Base-by-base conservation (phyloP, 805 yeast genomes). In the Torulaspora microellipsoides region DNA sequence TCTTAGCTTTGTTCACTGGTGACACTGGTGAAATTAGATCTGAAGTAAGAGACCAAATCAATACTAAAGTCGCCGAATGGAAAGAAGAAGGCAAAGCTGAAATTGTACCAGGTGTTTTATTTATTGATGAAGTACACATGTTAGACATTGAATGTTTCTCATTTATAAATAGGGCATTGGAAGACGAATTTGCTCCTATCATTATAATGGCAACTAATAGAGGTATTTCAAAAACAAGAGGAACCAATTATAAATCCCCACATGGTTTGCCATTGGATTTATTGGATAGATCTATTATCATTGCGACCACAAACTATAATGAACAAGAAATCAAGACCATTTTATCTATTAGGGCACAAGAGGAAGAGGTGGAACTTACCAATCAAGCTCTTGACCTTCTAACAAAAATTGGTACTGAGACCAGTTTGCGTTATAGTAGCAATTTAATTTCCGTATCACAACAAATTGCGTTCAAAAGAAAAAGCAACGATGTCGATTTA, bases 41-140 rank as follows among this genome's bases (percentile, higher is more conserved):
- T 14, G 97, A 93, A 66, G 89, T 93, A 25, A 81, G 99, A 66
- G 95, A 87, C 55, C 98, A 93, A 71, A 95, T 93, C 63, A 93
- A 93, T 70, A 82, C 90, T 34, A 90, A 93, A 69, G 96, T 93
- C 41, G 95, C 95, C 15, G 97, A 93, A 69, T 93, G 97, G 95
- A 88, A 85, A 59, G 98, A 93, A 69, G 98, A 93, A 73, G 98
- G 99, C 47, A 93, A 93, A 67, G 99, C 99, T 9, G 95, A 91
- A 64, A 88, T 93, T 52, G 88, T 88, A 33, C 98, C 99, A 11
- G 99, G 99, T 57, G 99, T 93, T 13, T 72, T 93, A 55, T 93
- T 93, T 66, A 89, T 93, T 55, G 99, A 93, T 67, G 99, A 93
- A 70, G 97, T 90, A 39, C 96, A 93, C 69, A 93, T 93, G 98